These are phyloP conservation scores for Cyclotella atomus DNA, from an alignment of 108 stramenopile species.

Conservation along the genomic window DNA sequence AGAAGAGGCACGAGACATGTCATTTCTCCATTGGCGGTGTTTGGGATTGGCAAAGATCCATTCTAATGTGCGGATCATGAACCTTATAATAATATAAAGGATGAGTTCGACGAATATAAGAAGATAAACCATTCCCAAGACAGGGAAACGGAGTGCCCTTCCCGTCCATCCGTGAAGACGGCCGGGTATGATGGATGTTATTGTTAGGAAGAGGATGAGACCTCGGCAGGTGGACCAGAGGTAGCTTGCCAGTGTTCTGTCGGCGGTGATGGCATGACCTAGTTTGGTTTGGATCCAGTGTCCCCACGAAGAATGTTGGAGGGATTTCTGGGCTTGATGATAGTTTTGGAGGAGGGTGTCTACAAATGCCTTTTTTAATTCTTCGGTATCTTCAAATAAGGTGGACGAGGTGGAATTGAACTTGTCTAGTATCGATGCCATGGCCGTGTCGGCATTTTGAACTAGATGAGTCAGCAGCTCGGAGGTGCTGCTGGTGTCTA, in stretches of 20 bases:
- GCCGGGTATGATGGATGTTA: conserved; percentile 74
- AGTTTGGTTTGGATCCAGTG: conserved; percentile 48
- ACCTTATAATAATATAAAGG: conserved; percentile 73
- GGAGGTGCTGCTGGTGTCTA: too few relatives aligned
- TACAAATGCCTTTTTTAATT: conserved; percentile 28
- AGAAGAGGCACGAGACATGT: conserved; percentile 57
- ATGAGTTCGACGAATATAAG: conserved; percentile 72
- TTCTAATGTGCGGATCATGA: conserved; percentile 70
- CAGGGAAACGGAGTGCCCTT: conserved; percentile 76
- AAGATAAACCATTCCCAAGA: conserved; percentile 73
- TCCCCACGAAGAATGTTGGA: conserved; percentile 33
- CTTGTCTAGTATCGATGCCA: neutral
- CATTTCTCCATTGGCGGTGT: conserved; percentile 62
- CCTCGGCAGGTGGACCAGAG: conserved; percentile 78
- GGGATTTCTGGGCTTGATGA: conserved; percentile 18
- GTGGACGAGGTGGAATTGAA: conserved; percentile 1
- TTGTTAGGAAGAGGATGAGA: conserved; percentile 48
- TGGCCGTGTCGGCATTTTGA: neutral
- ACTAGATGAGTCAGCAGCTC: neutral
- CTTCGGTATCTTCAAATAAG: conserved; percentile 4
- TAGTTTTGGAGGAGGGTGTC: conserved; percentile 34
- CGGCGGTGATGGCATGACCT: conserved; percentile 58
- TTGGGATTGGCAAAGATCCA: conserved; percentile 69
- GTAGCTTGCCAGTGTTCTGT: conserved; percentile 75
- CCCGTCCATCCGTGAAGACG: conserved; percentile 72